Conservation (phyloP, 108 stramenopile genomes). For the Nannochloropsis granulata region DNA sequence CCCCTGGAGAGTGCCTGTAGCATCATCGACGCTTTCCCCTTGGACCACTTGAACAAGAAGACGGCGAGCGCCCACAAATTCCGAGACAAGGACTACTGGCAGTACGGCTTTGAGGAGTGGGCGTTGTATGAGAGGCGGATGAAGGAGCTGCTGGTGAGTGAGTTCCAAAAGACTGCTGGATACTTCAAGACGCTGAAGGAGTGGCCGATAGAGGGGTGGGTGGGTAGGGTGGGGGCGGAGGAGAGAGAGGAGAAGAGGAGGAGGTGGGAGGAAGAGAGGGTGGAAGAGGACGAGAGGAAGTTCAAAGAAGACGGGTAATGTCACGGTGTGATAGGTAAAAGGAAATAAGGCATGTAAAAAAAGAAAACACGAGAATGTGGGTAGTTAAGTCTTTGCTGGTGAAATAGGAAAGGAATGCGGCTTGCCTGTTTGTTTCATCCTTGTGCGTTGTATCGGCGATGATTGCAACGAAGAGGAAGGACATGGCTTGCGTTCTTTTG, state of each 20-base stretch:
- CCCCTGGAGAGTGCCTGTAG: background rate
- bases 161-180: background rate
- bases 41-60: background rate
- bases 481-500: too few species aligned
- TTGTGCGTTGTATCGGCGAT: too few species aligned
- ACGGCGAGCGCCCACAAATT: background rate
- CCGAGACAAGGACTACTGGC: background rate
- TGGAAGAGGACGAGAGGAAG: background rate
- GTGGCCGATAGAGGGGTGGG: background rate
- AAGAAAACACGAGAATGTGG: too few species aligned
- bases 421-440: too few species aligned
- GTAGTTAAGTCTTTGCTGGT: too few species aligned
- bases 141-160: background rate
- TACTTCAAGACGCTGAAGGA: background rate
- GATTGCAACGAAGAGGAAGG: too few species aligned
- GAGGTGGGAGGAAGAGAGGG: background rate
- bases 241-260: background rate
- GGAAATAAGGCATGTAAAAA: too few species aligned
- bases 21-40: background rate
- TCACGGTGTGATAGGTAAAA: too few species aligned
- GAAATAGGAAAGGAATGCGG: too few species aligned
- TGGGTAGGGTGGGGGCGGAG: background rate
- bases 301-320: background rate
- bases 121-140: background rate
- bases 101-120: background rate